Base-by-base conservation (phyloP, 2,329 filamentous ascomycete species). In the Colletotrichum higginsianum region DNA sequence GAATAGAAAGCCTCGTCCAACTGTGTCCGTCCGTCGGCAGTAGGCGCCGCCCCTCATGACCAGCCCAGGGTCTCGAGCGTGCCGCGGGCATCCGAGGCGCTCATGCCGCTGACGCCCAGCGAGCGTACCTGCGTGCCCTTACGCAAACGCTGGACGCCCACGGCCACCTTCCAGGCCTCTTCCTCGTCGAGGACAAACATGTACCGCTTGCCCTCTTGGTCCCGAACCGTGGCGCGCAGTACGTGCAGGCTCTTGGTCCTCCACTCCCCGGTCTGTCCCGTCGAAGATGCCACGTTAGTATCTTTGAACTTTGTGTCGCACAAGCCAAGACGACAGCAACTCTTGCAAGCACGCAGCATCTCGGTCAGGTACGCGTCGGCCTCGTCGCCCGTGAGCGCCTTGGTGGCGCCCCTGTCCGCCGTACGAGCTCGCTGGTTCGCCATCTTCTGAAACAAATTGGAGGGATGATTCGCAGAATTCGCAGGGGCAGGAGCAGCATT, bases 111-210 rank as follows among this genome's bases (percentile, higher is more conserved):
- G 42, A 92, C 86, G 6, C 88, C 89, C 56, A 92, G 82, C 68
- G 88, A 86, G 64, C 89, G 84, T 42, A 87, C 88, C 78, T 91
- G 89, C 3, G 87, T 87, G 6, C 91, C 90, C 65, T 86, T 86
- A 63, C 90, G 83, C 75, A 93, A 80, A 55, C 88, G 85, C 78
- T 91, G 88, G 75, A 93, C 78, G 2, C 89, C 90, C 46, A 88
- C 83, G 1, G 89, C 85, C 30, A 93, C 83, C 85, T 93, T 93
- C 91, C 91, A 93, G 38, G 86, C 87, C 79, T 93, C 91, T 72
- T 89, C 86, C 77, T 92, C 90, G 50, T 86, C 84, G 44, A 93
- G 81, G 12, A 93, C 86, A 77, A 93, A 92, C 46, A 93, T 79
- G 77, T 89, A 92, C 46, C 90, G 86, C 81, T 91, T 91, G 53